Evolutionary conservation across 1,284 basidiomycete species (phyloP), one percentile per base, ranked within the genome.

Genomic region (Pascua sp.): DNA sequence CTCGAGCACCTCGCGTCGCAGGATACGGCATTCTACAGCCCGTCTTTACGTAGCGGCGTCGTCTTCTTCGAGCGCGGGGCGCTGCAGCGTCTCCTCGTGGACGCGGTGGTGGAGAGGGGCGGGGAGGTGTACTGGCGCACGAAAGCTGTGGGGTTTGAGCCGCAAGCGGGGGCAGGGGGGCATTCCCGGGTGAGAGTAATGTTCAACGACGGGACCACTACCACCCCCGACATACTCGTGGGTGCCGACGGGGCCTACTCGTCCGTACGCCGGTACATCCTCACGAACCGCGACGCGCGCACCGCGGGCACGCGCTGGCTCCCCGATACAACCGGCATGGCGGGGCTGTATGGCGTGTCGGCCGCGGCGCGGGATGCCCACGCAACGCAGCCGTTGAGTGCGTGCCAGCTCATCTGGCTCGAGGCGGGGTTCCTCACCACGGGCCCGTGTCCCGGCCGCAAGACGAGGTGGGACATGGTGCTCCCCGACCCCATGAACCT

Each of bases 161-260:
- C 18, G n/a, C n/a, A n/a, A n/a, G n/a, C n/a, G n/a, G n/a, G n/a
- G n/a, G n/a, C n/a, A n/a, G n/a, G n/a, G n/a, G n/a, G n/a, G n/a
- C n/a, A n/a, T n/a, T n/a, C n/a, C n/a, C 7, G 15, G 8, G 39
- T 32, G 24, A 32, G 24, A 32, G 24, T 53, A 3, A 37, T 3
- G 17, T 53, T 53, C 38, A 15, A 7, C 8, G 51, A 53, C 24
- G 45, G 45, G 7, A n/a, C 16, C 11, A 42, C 8, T 4, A 10
- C 16, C 15, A 8, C 11, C 1, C 32, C 45, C 5, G 44, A 47
- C 44, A 13, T 53, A 5, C 16, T 53, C 39, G 45, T 53, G n/a
- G 51, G 51, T 13, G 51, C 51, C 1, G 51, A 53, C 18, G 51
- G 51, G 4, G 51, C 38, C 9, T 53, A 53, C 38, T 53, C 51